A percentile compares a stretch with the other conserved stretches of the same genome.
Conservation (phyloP, 1,284 basidiomycete species). For the Mycena sp. region DNA sequence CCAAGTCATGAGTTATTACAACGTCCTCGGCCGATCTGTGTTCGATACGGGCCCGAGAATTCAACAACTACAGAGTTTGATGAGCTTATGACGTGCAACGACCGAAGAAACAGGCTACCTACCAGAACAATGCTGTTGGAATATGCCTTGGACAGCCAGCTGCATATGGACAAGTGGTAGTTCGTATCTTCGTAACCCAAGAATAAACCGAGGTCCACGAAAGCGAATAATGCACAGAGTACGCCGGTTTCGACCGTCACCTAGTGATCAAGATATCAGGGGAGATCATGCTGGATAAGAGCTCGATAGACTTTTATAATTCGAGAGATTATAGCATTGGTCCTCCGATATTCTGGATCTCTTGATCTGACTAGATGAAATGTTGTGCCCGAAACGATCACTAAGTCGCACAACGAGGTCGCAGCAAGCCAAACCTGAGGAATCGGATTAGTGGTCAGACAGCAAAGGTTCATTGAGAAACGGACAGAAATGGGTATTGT, state of each 20-base stretch:
- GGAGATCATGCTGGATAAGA: neutral
- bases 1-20: too few species aligned
- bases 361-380: neutral
- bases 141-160: slow-evolving; percentile 26
- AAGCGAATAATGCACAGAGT: slow-evolving; percentile 39
- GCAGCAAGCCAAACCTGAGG: slow-evolving; percentile 12
- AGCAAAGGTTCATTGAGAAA: too few species aligned
- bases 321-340: neutral
- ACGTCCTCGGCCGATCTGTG: too few species aligned
- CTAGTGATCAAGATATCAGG: neutral
- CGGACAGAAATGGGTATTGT: neutral
- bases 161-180: slow-evolving; percentile 21
- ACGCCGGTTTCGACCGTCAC: slow-evolving; percentile 44
- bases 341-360: neutral
- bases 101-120: neutral
- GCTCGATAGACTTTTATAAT: slow-evolving; percentile 6
- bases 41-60: slow-evolving; percentile 11
- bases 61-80: neutral
- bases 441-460: too few species aligned
- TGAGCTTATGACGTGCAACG: neutral
- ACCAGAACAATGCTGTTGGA: slow-evolving; percentile 27
- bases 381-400: slow-evolving; percentile 13
- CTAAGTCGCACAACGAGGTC: slow-evolving; percentile 9
- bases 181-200: slow-evolving; percentile 11
- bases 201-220: slow-evolving; percentile 33